Evolutionary conservation across 441 rosid genomes (phyloP).

Genomic region (Jatropha podagrica): DNA sequence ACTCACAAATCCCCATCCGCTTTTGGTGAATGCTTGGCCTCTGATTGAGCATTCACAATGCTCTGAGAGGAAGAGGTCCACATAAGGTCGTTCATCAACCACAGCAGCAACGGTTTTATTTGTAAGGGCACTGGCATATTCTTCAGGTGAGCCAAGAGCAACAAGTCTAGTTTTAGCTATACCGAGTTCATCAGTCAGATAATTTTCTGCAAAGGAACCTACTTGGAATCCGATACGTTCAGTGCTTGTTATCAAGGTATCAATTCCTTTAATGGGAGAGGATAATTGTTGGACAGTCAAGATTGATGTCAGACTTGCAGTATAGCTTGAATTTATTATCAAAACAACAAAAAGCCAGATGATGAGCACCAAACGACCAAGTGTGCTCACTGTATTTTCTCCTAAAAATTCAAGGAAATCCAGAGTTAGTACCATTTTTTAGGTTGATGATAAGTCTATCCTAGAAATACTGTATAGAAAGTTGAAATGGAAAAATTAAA

Average conservation of each 20-base stretch:
- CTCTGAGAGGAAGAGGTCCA: constrained; percentile 75
- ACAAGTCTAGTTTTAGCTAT: constrained; percentile 70
- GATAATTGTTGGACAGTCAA: constrained; percentile 87
- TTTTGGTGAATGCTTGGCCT: constrained; percentile 81
- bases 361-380: constrained; percentile 75
- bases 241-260: constrained; percentile 53
- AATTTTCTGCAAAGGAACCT: constrained; percentile 76
- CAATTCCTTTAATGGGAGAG: constrained; percentile 87
- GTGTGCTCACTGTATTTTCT: constrained; percentile 78
- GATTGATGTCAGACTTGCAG: constrained; percentile 95
- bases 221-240: constrained; percentile 75
- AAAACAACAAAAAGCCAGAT: constrained; percentile 93
- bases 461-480: not conserved
- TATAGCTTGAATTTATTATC: constrained; percentile 91
- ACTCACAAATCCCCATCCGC: constrained; percentile 98
- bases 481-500: not conserved
- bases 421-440: not conserved
- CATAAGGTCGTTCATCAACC: constrained; percentile 75
- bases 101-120: constrained; percentile 78
- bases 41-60: constrained; percentile 68
- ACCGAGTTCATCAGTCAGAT: constrained; percentile 64
- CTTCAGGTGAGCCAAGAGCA: constrained; percentile 79
- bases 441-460: constrained; percentile 13
- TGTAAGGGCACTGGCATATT: constrained; percentile 59
- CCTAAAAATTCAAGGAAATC: constrained; percentile 44